Evolutionary conservation across 305 asterid species (phyloP).

Genomic region (Solanum hybrid): DNA sequence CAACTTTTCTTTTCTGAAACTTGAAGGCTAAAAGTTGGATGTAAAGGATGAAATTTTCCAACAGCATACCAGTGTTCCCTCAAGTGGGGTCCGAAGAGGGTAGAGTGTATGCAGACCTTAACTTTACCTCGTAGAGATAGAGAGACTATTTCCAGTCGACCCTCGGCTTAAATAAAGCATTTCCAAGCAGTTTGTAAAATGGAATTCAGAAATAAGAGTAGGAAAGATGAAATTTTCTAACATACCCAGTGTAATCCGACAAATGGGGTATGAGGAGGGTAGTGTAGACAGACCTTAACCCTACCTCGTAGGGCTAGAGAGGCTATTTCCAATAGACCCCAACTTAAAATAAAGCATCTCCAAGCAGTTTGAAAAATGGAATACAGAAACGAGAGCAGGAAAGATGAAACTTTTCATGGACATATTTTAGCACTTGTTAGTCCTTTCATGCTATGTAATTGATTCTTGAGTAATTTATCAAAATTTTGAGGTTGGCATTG

Average conservation of each 20-base stretch:
- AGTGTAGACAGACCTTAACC: background rate
- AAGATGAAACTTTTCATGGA: background rate
- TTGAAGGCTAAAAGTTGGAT: background rate
- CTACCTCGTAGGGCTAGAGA: background rate
- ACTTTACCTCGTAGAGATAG: background rate
- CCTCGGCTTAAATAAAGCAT: background rate
- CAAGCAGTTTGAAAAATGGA: background rate
- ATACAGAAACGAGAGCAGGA: background rate
- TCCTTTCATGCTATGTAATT: background rate
- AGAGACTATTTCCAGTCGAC: background rate
- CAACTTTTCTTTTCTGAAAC: background rate
- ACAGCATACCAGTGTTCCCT: background rate
- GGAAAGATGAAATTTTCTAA: background rate
- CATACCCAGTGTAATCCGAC: background rate
- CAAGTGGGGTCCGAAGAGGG: background rate
- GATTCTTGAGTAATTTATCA: background rate
- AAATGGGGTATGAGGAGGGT: background rate
- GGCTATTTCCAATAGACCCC: background rate
- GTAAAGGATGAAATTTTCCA: background rate
- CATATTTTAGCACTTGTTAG: background rate
- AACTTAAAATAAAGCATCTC: background rate
- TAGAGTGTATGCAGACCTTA: background rate
- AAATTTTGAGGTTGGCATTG: background rate
- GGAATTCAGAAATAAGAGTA: background rate
- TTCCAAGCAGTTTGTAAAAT: background rate